Conservation (phyloP, 129 eudicot genomes). For the Silybum marianum region DNA sequence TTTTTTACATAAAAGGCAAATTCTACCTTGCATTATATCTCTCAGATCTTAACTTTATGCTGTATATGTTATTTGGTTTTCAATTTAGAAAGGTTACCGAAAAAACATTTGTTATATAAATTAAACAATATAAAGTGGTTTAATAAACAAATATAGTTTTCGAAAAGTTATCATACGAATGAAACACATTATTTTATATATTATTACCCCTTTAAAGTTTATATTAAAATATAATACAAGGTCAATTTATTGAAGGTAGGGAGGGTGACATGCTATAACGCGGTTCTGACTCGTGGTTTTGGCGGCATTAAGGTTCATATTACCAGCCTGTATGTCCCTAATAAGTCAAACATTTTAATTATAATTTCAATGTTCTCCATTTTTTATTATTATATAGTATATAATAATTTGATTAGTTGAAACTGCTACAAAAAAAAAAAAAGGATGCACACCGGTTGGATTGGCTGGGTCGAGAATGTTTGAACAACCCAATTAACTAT, state of each 20-base stretch:
- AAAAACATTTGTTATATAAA: too few species aligned
- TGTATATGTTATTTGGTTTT: too few species aligned
- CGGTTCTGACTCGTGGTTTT: neutral
- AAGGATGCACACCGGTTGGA: too few species aligned
- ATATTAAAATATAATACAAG: neutral
- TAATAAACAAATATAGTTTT: neutral
- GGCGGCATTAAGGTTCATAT: slow-evolving; percentile 1
- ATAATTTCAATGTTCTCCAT: neutral
- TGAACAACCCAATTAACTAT: too few species aligned
- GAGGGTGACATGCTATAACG: neutral
- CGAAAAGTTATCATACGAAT: neutral
- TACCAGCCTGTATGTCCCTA: neutral
- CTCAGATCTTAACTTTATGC: too few species aligned
- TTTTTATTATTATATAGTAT: too few species aligned
- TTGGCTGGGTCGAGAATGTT: too few species aligned
- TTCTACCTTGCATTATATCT: too few species aligned
- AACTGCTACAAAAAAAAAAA: too few species aligned
- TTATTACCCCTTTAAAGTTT: neutral
- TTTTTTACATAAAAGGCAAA: too few species aligned
- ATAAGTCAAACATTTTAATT: neutral
- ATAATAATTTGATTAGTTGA: too few species aligned
- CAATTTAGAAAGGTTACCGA: too few species aligned
- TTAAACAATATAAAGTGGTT: neutral
- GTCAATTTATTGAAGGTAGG: neutral
- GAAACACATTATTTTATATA: neutral